phyloP scores from a whole-genome alignment of 2,329 filamentous ascomycete genomes.

The Monosporascus sp. region DNA sequence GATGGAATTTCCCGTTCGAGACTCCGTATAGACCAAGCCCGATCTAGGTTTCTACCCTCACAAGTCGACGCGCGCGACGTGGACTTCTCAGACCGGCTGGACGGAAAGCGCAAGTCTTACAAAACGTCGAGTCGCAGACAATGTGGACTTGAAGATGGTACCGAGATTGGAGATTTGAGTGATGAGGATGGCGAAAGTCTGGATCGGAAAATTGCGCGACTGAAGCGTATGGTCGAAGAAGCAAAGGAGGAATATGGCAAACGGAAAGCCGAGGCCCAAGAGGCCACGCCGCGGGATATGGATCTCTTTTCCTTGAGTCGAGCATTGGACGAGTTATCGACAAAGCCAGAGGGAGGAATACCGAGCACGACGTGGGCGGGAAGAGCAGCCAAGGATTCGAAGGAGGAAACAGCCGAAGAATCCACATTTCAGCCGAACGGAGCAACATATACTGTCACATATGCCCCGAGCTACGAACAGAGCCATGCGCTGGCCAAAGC shows the following conservation, averaged over 20 bases:
- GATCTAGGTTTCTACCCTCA: constrained; percentile 70
- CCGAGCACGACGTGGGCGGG: constrained; percentile 15
- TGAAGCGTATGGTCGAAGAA: constrained; percentile 63
- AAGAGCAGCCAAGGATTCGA: constrained; percentile 19
- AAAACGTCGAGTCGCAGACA: constrained; percentile 64
- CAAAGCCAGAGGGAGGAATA: constrained; percentile 20
- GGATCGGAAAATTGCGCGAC: constrained; percentile 70
- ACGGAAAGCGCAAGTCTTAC: constrained; percentile 78
- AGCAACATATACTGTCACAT: constrained; percentile 59
- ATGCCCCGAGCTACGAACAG: constrained; percentile 59
- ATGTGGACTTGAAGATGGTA: constrained; percentile 56
- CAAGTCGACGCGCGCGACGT: constrained; percentile 71
- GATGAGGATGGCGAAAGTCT: constrained; percentile 69
- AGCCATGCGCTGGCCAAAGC: constrained; percentile 71
- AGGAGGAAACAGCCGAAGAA: constrained; percentile 12
- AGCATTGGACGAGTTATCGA: constrained; percentile 61
- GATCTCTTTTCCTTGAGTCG: constrained; percentile 65
- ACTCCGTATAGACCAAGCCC: constrained; percentile 72
- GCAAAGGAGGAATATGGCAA: constrained; percentile 51
- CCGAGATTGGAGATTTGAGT: constrained; percentile 67
- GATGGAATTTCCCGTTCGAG: constrained; percentile 70
- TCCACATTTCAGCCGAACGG: constrained; percentile 18
- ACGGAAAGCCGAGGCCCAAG: constrained; percentile 40
- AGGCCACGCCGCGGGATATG: constrained; percentile 39
- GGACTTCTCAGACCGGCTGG: constrained; percentile 87